Evolutionary conservation across 495 filamentous ascomycete genomes (phyloP), one percentile per base, ranked within the genome.

Genomic region (Trichoderma gamsii): DNA sequence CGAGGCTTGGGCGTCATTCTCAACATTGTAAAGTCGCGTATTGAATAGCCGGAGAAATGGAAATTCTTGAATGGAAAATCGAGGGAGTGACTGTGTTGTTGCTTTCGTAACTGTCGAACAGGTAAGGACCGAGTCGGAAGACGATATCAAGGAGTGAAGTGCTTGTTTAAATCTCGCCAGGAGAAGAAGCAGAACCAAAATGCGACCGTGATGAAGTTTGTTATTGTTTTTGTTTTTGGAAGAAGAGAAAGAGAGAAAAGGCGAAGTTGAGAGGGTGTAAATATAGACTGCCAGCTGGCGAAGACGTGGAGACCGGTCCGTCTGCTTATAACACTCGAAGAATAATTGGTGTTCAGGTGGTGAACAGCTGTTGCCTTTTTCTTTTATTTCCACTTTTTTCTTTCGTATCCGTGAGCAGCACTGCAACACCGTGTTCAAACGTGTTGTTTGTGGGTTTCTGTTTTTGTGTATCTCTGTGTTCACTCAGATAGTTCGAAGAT

Each of bases 221-320:
- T 65, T 65, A 7, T 65, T 65, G 63, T 65, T 65, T 41, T 65
- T 23, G 35, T 41, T 65, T 41, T n/a, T 27, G 35, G 16, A 65
- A 44, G 4, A 65, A 44, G 35, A 65, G 13, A 65, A 65, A n/a
- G 32, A 21, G 32, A 65, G n/a, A 41, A 29, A 23, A 25, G 16
- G 18, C 4, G 35, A 65, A 35, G 12, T 41, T 1, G 15, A 21
- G 23, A 18, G 21, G 15, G 8, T 7, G 35, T 8, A 32, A 64
- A 64, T 64, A 41, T 23, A 21, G 63, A 25, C n/a, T 61, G 56
- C 56, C 56, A 61, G 56, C 15, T 61, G 56, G 56, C 52, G 29
- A 59, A 23, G 15, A 59, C 7, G 25, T 5, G 15, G 49, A 25
- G 18, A 21, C 15, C 27, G 56, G 25, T 9, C 56, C 27, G 56